Conservation (phyloP, 768 basidiomycete genomes). For the Mycena albidolilacea region DNA sequence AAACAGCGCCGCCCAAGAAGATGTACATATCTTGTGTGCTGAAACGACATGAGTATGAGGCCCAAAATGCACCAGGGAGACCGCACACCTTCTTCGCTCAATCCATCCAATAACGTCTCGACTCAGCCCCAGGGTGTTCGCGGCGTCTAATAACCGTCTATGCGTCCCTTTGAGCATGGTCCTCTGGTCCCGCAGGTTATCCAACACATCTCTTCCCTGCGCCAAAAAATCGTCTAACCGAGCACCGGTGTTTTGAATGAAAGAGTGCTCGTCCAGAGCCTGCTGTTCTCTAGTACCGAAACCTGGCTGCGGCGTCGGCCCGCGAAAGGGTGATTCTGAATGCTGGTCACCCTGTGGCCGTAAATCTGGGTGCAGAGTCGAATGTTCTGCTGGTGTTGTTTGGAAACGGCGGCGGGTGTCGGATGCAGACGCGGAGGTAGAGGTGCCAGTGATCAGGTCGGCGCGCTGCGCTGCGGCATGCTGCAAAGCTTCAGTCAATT, state of each 20-base stretch:
- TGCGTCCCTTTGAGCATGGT: slow-evolving; percentile 97
- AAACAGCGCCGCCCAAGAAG: slow-evolving; percentile 85
- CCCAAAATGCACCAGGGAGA: not conserved
- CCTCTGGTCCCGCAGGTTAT: slow-evolving; percentile 93
- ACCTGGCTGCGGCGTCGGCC: slow-evolving; percentile 67
- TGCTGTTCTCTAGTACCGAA: slow-evolving; percentile 77
- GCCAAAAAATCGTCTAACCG: slow-evolving; percentile 92
- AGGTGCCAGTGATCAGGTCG: slow-evolving; percentile 71
- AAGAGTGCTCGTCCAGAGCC: slow-evolving; percentile 90
- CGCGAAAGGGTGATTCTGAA: slow-evolving; percentile 91
- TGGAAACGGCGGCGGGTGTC: slow-evolving; percentile 81
- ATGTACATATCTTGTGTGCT: slow-evolving; percentile 98
- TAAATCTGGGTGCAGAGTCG: slow-evolving; percentile 69
- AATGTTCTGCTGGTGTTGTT: slow-evolving; percentile 56
- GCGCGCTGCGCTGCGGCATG: slow-evolving; percentile 70
- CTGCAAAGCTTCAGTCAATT: slow-evolving; percentile 53
- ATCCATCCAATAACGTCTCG: slow-evolving; percentile 98
- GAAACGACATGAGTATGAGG: slow-evolving; percentile 31
- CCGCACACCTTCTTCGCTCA: slow-evolving; percentile 88
- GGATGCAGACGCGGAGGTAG: slow-evolving; percentile 64
- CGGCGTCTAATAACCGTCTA: slow-evolving; percentile 86
- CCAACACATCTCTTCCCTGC: slow-evolving; percentile 92
- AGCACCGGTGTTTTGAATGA: slow-evolving; percentile 86
- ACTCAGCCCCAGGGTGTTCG: slow-evolving; percentile 95
- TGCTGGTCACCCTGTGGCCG: slow-evolving; percentile 63